phyloP scores from a whole-genome alignment of 1,139 yeast genomes.

The Meyerozyma sp. region DNA sequence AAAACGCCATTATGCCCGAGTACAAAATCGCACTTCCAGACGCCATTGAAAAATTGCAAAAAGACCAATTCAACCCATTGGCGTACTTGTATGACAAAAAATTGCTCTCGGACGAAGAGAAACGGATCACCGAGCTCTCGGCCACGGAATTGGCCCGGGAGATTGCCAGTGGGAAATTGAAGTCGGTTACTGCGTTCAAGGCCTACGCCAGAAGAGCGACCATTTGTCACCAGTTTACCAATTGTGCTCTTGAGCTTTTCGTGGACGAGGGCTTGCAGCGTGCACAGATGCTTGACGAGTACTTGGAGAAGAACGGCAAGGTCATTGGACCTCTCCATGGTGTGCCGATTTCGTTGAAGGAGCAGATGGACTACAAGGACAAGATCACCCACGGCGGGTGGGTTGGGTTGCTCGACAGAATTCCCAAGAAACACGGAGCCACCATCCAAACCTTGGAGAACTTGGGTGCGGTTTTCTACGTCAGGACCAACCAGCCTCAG shows the following conservation, averaged over 20 bases:
- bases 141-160: conserved; percentile 30
- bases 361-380: conserved; percentile 58
- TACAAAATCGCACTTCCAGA: conserved; percentile 37
- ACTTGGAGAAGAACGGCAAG: conserved; percentile 48
- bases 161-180: conserved; percentile 33
- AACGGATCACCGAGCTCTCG: conserved; percentile 42
- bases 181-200: conserved; percentile 36
- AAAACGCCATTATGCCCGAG: conserved; percentile 32
- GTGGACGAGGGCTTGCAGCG: conserved; percentile 51
- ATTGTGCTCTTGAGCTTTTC: conserved; percentile 55
- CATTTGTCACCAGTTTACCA: conserved; percentile 54
- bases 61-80: conserved; percentile 41
- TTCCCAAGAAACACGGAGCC: conserved; percentile 46
- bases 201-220: conserved; percentile 58
- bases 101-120: conserved; percentile 39
- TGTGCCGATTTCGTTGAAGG: conserved; percentile 71
- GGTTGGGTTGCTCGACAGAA: conserved; percentile 48
- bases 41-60: conserved; percentile 29
- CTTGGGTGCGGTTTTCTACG: conserved; percentile 62
- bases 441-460: conserved; percentile 49
- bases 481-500: conserved; percentile 44
- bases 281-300: conserved; percentile 51
- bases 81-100: conserved; percentile 38
- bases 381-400: conserved; percentile 59
- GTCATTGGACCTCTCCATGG: conserved; percentile 75